These are phyloP conservation scores for Apiospora koreana DNA, from an alignment of 2,329 filamentous ascomycete species.

Conservation along the genomic window DNA sequence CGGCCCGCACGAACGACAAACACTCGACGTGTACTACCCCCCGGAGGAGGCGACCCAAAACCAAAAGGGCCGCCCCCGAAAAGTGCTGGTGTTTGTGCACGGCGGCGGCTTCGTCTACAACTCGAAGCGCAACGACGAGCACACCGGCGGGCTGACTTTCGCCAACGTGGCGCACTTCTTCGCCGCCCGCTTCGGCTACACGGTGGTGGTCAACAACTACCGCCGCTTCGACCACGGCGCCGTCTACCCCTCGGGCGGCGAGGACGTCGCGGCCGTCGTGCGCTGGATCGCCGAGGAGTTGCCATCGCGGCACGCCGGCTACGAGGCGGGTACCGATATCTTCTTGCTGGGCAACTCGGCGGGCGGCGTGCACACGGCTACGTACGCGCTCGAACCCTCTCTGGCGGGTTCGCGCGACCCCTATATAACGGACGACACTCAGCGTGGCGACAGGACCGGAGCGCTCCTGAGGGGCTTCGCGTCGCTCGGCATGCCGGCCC, in stretches of 20 bases:
- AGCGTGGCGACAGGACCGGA: neutral
- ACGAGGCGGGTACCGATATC: conserved; percentile 31
- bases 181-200: conserved; percentile 34
- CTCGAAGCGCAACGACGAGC: conserved; percentile 29
- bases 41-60: conserved; percentile 3
- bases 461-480: conserved; percentile 21
- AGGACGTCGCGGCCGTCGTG: conserved; percentile 36
- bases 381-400: conserved; percentile 33
- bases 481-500: conserved; percentile 27
- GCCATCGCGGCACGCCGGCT: conserved; percentile 21
- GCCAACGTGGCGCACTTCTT: conserved; percentile 42
- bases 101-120: conserved; percentile 36
- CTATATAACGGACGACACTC: conserved; percentile 15
- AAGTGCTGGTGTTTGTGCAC: conserved; percentile 34
- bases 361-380: conserved; percentile 38
- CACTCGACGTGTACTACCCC: conserved; percentile 39
- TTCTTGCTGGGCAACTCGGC: conserved; percentile 42
- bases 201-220: conserved; percentile 39
- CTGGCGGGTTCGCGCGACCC: conserved; percentile 23
- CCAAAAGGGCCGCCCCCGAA: conserved; percentile 18
- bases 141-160: conserved; percentile 30
- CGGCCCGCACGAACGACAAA: conserved; percentile 35
- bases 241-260: conserved; percentile 40
- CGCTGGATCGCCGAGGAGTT: conserved; percentile 34
- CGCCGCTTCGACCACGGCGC: conserved; percentile 40